Base-by-base conservation (phyloP, 495 filamentous ascomycete genomes). In the Aspergillus biplanus region DNA sequence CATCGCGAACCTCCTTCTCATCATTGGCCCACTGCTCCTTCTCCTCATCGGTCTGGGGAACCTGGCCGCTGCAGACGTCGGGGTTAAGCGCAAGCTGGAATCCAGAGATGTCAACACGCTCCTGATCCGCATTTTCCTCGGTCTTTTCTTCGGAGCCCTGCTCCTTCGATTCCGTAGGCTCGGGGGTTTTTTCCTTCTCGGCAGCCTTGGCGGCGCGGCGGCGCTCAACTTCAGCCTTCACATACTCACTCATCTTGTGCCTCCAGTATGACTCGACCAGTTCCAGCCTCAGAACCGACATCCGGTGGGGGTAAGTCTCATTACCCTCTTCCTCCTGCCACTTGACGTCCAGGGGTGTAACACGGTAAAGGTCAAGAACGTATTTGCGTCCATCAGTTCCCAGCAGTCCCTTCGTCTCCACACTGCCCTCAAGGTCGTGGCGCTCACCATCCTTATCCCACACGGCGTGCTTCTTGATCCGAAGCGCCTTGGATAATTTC, bases 361-460 rank as follows among this genome's bases (percentile, higher is more conserved):
- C 87, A 61, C 96, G 87, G 78, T 99, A 99, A 64, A 99, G 75
- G 71, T 99, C 96, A 52, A 99, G 87, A 12, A 97, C 94, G 72
- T 99, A 99, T 72, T 97, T 97, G 62, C 96, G 82, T 21, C 93
- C 95, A 71, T 99, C 96, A 0, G 96, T 98, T n/a, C 96, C 96
- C 50, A 97, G 79, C 8, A 99, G 83, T 32, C 96, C 96, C 82
- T 99, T 99, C 27, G 96, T 99, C 79, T 99, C 96, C 33, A 99
- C 92, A 69, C 93, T 97, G 32, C 89, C 92, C 75, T 97, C 96
- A 12, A 99, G 85, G 33, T 97, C 92, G 71, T 96, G 92, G 18
- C 89, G 87, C 79, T 92, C 90, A 66, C 85, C 86, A 58, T 97
- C 91, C 82, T 97, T 98, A 78, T 99, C 96, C 96, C 96, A 99